These are phyloP conservation scores for Teratosphaeria epicoccoides DNA, from an alignment of 2,329 filamentous ascomycete genomes.

Conservation along the genomic window DNA sequence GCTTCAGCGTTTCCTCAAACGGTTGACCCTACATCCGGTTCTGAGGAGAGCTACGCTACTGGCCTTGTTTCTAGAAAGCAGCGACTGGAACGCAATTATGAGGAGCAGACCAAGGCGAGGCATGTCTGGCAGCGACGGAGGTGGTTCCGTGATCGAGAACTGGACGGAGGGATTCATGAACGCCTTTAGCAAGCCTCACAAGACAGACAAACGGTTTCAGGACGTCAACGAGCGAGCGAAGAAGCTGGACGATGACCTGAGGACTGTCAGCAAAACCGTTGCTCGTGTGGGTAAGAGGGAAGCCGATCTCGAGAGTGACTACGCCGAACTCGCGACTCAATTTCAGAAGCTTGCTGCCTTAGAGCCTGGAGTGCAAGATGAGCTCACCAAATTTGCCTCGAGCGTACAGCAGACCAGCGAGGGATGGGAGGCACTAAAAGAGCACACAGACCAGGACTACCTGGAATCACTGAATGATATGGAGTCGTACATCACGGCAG, in stretches of 20 bases:
- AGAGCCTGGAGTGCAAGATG: constrained; percentile 73
- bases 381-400: constrained; percentile 75
- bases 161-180: constrained; percentile 96
- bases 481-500: constrained; percentile 81
- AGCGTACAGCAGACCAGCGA: constrained; percentile 74
- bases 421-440: constrained; percentile 69
- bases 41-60: constrained; percentile 74
- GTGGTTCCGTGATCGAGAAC: constrained; percentile 76
- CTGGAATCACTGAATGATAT: constrained; percentile 86
- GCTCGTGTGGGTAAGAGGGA: constrained; percentile 80
- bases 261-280: constrained; percentile 91
- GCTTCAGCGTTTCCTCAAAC: constrained; percentile 78
- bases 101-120: constrained; percentile 59
- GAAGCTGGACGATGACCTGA: constrained; percentile 88
- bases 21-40: constrained; percentile 77
- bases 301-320: constrained; percentile 75
- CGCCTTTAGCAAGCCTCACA: constrained; percentile 92
- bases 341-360: constrained; percentile 87
- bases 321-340: constrained; percentile 80
- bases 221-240: constrained; percentile 87
- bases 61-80: constrained; percentile 81
- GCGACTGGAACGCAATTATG: constrained; percentile 97
- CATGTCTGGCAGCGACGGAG: constrained; percentile 33
- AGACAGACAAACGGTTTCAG: constrained; percentile 86
- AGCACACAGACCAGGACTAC: constrained; percentile 92